Base-by-base conservation (phyloP, 352 stramenopile species). In the Plasmopara muralis region DNA sequence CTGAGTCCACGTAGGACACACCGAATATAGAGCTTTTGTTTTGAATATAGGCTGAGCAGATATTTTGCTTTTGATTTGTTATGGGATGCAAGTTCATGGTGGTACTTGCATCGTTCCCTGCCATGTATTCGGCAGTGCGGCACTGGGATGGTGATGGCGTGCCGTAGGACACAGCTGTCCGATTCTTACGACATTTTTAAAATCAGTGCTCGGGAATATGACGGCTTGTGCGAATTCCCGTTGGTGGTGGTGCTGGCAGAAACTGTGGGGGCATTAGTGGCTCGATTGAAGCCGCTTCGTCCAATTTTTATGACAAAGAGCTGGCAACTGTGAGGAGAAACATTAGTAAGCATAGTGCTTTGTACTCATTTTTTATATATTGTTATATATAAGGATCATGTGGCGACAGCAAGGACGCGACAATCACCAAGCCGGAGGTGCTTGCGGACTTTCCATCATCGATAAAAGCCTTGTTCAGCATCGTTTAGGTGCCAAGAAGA, bases 141-240 rank as follows among this genome's bases (percentile, higher is more conserved):
- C n/a, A n/a, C n/a, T n/a, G n/a, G n/a, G n/a, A n/a, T n/a, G n/a
- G n/a, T n/a, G n/a, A n/a, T n/a, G n/a, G n/a, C n/a, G n/a, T n/a
- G n/a, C n/a, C n/a, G n/a, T n/a, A n/a, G n/a, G n/a, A n/a, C n/a
- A n/a, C n/a, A n/a, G n/a, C n/a, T n/a, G n/a, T n/a, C n/a, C n/a
- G n/a, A n/a, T n/a, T n/a, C n/a, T n/a, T n/a, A n/a, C 0, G 80
- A 90, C 49, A 46, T 80, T 38, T 92, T 78, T 13, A 87, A 89
- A 61, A 70, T 64, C 0, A 88, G 80, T 28, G 71, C 62, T 16
- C 75, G 66, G 15, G 80, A 80, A 46, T 76, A 63, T 20, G 78
- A 87, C 48, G 88, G 77, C 15, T 88, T 74, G 15, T 92, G 73
- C 42, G 81, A 94, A 46, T 91, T 94, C 52, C 81, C 83, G 20